Evolutionary conservation across 805 yeast genomes (phyloP).

Genomic region (Wickerhamomyces chaumierensis): DNA sequence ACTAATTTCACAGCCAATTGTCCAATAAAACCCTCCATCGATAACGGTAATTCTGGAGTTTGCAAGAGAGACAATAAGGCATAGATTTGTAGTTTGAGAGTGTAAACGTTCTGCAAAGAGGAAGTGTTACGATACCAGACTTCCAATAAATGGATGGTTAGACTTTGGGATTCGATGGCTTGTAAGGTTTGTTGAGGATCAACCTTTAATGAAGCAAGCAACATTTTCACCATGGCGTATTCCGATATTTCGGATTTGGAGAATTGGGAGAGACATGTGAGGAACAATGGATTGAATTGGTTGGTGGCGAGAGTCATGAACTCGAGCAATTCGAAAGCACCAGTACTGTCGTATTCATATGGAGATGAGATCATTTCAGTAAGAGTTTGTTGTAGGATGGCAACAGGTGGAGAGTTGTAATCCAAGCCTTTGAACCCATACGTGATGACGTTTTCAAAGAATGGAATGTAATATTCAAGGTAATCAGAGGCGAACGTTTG

Average conservation of each 20-base stretch:
- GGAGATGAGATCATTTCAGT: constrained; percentile 11
- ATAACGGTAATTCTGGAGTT: constrained; percentile 27
- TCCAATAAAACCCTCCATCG: constrained; percentile 26
- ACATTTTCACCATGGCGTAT: constrained; percentile 41
- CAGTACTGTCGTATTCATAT: constrained; percentile 22
- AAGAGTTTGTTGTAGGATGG: constrained; percentile 7
- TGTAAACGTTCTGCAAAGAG: constrained; percentile 56
- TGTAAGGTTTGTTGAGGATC: constrained; percentile 47
- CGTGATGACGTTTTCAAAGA: constrained; percentile 41
- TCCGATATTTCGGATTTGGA: constrained; percentile 23
- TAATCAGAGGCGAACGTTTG: constrained; percentile 50
- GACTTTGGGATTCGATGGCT: constrained; percentile 33
- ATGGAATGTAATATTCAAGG: constrained; percentile 44
- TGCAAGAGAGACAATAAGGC: constrained; percentile 47
- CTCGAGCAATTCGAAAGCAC: constrained; percentile 23
- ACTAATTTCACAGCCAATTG: constrained; percentile 44
- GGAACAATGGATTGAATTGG: constrained; percentile 9
- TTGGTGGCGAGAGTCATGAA: constrained; percentile 9
- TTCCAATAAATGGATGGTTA: constrained; percentile 38
- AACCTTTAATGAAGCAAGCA: constrained; percentile 52
- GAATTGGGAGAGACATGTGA: constrained; percentile 6
- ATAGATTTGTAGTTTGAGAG: constrained; percentile 59
- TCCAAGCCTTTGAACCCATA: constrained; percentile 31
- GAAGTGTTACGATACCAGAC: constrained; percentile 51
- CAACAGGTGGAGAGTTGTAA: constrained; percentile 10